Evolutionary conservation across 2,329 filamentous ascomycete species (phyloP), one percentile per base, ranked within the genome.

Genomic region (Apiospora marii): DNA sequence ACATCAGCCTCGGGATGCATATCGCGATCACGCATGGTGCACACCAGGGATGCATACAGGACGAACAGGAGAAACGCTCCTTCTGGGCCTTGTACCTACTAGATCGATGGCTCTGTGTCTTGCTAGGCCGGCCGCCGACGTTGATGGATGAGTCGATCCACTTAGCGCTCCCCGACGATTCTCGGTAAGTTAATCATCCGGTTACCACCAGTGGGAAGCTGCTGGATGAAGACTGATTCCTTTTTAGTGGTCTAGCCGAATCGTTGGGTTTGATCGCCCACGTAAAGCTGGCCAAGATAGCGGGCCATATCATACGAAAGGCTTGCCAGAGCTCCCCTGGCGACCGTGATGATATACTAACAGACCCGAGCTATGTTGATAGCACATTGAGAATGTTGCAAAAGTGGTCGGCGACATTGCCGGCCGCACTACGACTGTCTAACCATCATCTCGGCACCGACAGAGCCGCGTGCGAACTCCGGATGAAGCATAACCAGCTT

Each of bases 1-100:
- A 84, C 72, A 79, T 87, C 41, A 82, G 83, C 58, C 82, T 83
- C 19, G 86, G 86, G 41, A 86, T 87, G 80, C 83, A 85, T 58
- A 83, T 87, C 44, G 83, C 84, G 67, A 82, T 87, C 67, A 84
- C 85, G 80, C 83, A 85, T 46, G 87, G 87, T n/a, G 81, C 85
- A 1, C 84, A 88, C 74, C 79, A 83, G 19, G 85, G 84, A 4
- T 83, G 81, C 75, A 77, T 77, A 4, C 78, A 82, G 3, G 82
- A 86, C 58, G 86, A 88, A 75, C 77, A 77, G 30, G 83, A 82
- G 1, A 87, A 85, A 74, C 80, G 87, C 48, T 80, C 85, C 7
- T 88, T 88, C 71, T 88, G 87, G 87, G 88, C 86, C 0, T 80
- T 88, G 2, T 88, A 87, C 72, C 82, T 86, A n/a, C 77, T 88